Percentiles rank a stretch among this genome's conserved stretches.
These are phyloP conservation scores for Colletotrichum liriopes DNA, from an alignment of 2,329 filamentous ascomycete species.

Conservation along the genomic window DNA sequence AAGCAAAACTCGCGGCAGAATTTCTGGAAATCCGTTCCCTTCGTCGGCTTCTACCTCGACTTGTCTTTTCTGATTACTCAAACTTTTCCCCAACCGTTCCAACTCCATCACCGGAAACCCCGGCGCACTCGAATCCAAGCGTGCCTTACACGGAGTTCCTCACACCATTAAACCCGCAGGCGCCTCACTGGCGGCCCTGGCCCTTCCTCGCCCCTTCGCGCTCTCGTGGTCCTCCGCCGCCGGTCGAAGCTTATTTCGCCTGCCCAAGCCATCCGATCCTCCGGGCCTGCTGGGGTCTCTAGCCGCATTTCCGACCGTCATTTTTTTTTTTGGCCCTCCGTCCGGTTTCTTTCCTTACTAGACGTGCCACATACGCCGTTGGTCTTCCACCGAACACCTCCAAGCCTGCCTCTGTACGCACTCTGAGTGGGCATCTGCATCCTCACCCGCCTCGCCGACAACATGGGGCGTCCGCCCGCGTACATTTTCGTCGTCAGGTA, in stretches of 20 bases:
- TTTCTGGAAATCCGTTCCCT: conserved; percentile 30
- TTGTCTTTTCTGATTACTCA: background rate
- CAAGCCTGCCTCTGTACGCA: conserved; percentile 13
- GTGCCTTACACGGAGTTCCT: background rate
- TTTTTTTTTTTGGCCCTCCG: conserved; percentile 23
- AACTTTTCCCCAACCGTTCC: background rate
- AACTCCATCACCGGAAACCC: background rate
- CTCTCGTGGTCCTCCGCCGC: conserved; percentile 29
- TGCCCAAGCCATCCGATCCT: conserved; percentile 35
- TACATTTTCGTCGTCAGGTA: conserved; percentile 63
- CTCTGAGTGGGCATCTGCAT: conserved; percentile 10
- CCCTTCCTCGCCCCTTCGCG: conserved; percentile 30
- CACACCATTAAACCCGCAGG: background rate
- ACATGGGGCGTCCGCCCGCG: conserved; percentile 60
- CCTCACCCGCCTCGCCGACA: conserved; percentile 35
- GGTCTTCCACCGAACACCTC: conserved; percentile 8
- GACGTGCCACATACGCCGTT: conserved; percentile 22
- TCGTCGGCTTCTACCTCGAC: background rate
- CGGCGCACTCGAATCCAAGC: conserved; percentile 4
- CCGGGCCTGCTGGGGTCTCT: conserved; percentile 14
- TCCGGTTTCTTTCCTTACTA: conserved; percentile 22
- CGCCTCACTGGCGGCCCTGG: conserved; percentile 4
- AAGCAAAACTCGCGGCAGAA: conserved; percentile 39
- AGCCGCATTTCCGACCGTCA: conserved; percentile 21
- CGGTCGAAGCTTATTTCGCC: conserved; percentile 38